Conservation (phyloP, 108 stramenopile species). For the Cyclostephanos invisitatus region DNA sequence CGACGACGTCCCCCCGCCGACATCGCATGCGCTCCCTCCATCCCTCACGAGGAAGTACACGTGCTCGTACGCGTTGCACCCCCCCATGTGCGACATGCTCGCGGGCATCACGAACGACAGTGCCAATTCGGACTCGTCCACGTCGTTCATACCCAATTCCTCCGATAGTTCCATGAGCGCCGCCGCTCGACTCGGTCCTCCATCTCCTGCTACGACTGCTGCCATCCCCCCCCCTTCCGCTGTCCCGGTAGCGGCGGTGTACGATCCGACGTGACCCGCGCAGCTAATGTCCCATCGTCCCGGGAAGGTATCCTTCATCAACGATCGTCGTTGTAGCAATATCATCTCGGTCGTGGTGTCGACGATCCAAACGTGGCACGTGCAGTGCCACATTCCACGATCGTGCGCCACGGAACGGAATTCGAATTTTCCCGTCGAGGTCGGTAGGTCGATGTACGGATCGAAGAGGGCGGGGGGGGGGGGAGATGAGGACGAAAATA, state of each 20-base stretch:
- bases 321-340: conserved; percentile 41
- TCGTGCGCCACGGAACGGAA: conserved; percentile 22
- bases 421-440: conserved; percentile 23
- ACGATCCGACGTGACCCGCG: conserved; percentile 48
- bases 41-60: conserved; percentile 41
- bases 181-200: conserved; percentile 13
- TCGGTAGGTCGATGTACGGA: conserved; percentile 27
- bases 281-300: conserved; percentile 48
- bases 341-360: conserved; percentile 10
- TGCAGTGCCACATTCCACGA: conserved; percentile 41
- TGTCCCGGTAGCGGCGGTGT: no score
- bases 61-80: conserved; percentile 57
- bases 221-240: no score
- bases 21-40: no score
- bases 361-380: conserved; percentile 52
- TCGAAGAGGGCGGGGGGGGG: conserved; percentile 21
- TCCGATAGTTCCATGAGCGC: conserved; percentile 34
- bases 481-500: no score
- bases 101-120: conserved; percentile 46
- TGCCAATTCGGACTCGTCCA: neutral
- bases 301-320: conserved; percentile 53
- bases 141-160: conserved; percentile 35
- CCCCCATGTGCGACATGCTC: conserved; percentile 32
- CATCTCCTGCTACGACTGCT: no score
- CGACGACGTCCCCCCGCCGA: neutral